Base-by-base conservation (phyloP, 345 rosid species). In the Rhizophora mangle region DNA sequence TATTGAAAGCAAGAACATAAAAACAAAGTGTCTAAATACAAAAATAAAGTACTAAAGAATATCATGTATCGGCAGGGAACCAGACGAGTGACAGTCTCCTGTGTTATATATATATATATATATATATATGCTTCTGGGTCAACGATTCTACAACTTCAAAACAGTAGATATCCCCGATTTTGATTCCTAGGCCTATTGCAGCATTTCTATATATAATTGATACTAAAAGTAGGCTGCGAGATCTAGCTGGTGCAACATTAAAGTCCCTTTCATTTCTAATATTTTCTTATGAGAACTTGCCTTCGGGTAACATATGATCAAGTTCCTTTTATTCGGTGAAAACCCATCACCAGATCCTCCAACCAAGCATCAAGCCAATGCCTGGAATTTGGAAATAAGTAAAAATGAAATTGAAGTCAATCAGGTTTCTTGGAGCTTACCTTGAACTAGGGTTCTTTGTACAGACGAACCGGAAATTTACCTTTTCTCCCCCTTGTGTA, bases 391-490 rank as follows among this genome's bases (percentile, higher is more conserved):
- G 49, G 49, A 43, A 56, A 24, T 56, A 56, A 56, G 60, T 56
- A 5, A 56, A 24, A 56, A 24, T 56, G 60, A 24, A 56, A 56
- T 22, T 22, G 60, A 16, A 22, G 6, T 24, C 60, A 27, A 21
- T 8, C 10, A n/a, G 49, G 51, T 29, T 18, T 5, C n/a, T 37
- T 31, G 34, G 54, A 43, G 36, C 63, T 68, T 24, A 56, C 78
- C 72, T 68, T 63, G 21, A 43, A 49, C 64, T 70, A 69, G 70
- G 74, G 51, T 61, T 63, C 31, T 55, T 63, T 64, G 61, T 36
- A 47, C 37, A 37, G 53, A 62, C 22, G 51, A 64, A 39, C 31
- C 37, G 43, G 36, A 63, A 34, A 24, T 21, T 43, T 60, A 29
- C 55, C 63, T 26, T 15, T 37, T 37, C 26, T 34, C 18, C 10